These are phyloP conservation scores for Yarrowia divulgata DNA, from an alignment of 805 yeast species.

Conservation along the genomic window DNA sequence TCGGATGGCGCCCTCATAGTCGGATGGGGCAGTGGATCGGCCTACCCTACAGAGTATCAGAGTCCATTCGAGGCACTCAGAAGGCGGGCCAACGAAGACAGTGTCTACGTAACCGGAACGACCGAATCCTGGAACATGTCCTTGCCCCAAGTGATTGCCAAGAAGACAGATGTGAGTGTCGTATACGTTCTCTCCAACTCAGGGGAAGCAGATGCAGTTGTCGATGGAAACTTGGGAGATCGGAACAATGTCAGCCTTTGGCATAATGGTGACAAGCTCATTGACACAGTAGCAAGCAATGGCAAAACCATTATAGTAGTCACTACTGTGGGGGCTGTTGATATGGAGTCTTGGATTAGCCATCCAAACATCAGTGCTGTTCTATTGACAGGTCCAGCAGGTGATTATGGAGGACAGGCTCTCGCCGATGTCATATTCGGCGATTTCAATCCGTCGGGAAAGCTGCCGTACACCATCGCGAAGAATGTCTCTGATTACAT, in stretches of 20 bases:
- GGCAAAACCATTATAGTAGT: conserved; percentile 63
- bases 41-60: conserved; percentile 60
- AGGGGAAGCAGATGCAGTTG: conserved; percentile 63
- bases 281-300: conserved; percentile 59
- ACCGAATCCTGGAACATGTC: conserved; percentile 6
- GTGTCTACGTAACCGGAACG: background rate
- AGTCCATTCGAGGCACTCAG: conserved; percentile 65
- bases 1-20: conserved; percentile 61
- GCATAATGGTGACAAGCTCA: conserved; percentile 65
- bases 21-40: conserved; percentile 74
- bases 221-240: conserved; percentile 67
- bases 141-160: conserved; percentile 48
- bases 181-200: conserved; percentile 63
- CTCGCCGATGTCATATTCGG: conserved; percentile 67
- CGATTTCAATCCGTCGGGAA: conserved; percentile 66
- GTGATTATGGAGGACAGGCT: conserved; percentile 62
- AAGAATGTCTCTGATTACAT: conserved; percentile 58
- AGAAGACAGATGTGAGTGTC: conserved; percentile 57
- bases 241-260: conserved; percentile 60
- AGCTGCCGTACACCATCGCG: conserved; percentile 69
- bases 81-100: conserved; percentile 54
- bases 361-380: conserved; percentile 66
- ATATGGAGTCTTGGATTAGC: conserved; percentile 63
- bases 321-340: conserved; percentile 67
- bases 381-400: conserved; percentile 62